Evolutionary conservation across 2,329 filamentous ascomycete genomes (phyloP), one percentile per base, ranked within the genome.

Genomic region (Penicillium brasilianum): DNA sequence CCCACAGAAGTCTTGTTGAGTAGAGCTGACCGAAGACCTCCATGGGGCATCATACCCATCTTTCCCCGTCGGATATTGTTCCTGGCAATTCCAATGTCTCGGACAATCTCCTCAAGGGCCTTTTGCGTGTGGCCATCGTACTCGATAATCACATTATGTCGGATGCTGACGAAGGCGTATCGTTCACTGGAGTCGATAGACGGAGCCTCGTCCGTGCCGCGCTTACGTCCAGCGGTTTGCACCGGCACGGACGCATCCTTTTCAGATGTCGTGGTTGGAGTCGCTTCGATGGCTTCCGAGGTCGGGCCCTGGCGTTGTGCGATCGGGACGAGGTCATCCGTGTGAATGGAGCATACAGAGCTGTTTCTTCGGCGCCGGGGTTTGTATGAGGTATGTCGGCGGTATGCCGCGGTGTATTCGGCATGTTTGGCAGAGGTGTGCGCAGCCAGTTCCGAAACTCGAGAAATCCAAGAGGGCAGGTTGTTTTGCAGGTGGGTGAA

Each of bases 81-180:
- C 59, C 93, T 84, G 53, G 90, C 91, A 1, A 87, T 86, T 5
- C 91, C 92, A 37, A 97, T 88, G 58, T 90, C 90, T 63, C 92
- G 89, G 59, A 97, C 93, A 53, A 97, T 80, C 58, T 89, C 84
- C 69, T 96, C 93, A 66, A 97, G 92, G 41, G 89, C 87, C 54
- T 87, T 87, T 73, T 97, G 93, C 3, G 96, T 89, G 63, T 92
- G 89, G 67, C 90, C 91, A 73, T 97, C 93, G 74, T 97, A 97
- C 77, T 92, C 93, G n/a, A 97, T 90, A 43, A 95, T 88, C 50
- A 94, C 89, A 83, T 92, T 90, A 59, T 84, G 88, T 66, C 90
- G 86, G 3, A 87, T 88, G 57, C 90, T 87, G 73, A 90, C 90
- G 63, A 87, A 86, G n/a, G 69, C 64, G 30, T 70, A 67, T 18